Evolutionary conservation across 148 eudicot species (phyloP).

Genomic region (Vaccinium darrowii): DNA sequence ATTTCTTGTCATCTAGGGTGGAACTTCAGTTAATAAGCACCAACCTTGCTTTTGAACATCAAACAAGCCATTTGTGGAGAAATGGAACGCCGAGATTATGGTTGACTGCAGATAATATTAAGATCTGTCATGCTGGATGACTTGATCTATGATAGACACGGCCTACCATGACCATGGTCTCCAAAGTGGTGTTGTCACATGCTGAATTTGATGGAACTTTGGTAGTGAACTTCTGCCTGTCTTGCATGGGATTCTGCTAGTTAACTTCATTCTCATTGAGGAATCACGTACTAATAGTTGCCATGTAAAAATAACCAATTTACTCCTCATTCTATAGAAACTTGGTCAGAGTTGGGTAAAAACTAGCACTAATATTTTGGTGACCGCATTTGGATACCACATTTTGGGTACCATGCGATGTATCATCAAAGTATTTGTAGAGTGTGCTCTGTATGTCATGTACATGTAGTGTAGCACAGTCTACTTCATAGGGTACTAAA

Average conservation of each 20-base stretch:
- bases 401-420: no score
- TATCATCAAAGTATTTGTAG: no score
- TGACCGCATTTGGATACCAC: no score
- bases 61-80: neutral
- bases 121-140: neutral
- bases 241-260: neutral
- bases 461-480: no score
- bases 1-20: no score
- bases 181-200: neutral
- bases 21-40: no score
- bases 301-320: neutral
- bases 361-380: neutral
- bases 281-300: no score
- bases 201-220: neutral
- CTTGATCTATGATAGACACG: neutral
- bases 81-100: neutral
- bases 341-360: neutral
- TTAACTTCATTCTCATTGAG: neutral
- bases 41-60: no score
- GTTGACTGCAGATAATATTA: neutral
- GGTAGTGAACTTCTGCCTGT: neutral
- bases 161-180: neutral
- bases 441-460: no score
- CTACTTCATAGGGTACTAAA: no score
- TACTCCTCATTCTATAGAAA: neutral